Percentiles rank a stretch among this genome's conserved stretches.
Evolutionary conservation across 495 filamentous ascomycete species (phyloP).

Genomic region (Aspergillus hancockii): DNA sequence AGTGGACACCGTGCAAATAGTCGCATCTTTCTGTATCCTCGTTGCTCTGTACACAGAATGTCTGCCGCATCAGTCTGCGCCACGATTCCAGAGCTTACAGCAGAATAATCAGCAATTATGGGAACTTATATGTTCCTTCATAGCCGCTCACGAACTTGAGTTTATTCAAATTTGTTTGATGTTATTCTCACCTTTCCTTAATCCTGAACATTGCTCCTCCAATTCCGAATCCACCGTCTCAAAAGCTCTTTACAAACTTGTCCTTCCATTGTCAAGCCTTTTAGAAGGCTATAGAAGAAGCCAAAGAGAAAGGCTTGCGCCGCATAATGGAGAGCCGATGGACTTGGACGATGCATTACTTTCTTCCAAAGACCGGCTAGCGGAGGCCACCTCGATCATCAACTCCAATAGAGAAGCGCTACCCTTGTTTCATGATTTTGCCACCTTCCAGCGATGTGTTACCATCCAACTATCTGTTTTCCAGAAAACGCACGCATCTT

Average conservation of each 20-base stretch:
- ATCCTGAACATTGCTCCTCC: conserved; percentile 22
- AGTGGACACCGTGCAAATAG: conserved; percentile 47
- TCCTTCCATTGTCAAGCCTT: conserved; percentile 32
- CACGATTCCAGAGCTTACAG: conserved; percentile 30
- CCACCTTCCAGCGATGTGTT: conserved; percentile 39
- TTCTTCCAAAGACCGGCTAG: conserved; percentile 49
- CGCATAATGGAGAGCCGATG: conserved; percentile 60
- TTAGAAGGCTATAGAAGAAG: conserved; percentile 45
- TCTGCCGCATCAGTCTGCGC: conserved; percentile 31
- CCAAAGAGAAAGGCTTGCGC: conserved; percentile 21
- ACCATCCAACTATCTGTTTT: conserved; percentile 40
- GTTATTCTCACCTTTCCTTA: conserved; percentile 34
- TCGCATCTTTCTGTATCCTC: conserved; percentile 46
- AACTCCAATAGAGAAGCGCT: conserved; percentile 31
- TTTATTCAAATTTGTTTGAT: conserved; percentile 38
- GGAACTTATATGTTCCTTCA: conserved; percentile 36
- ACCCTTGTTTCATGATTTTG: conserved; percentile 29
- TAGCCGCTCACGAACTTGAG: conserved; percentile 27
- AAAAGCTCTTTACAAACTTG: conserved; percentile 25
- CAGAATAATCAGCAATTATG: conserved; percentile 36
- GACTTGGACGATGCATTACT: conserved; percentile 76
- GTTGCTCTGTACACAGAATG: conserved; percentile 35
- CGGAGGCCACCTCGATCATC: conserved; percentile 26
- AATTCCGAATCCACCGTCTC: conserved; percentile 18
- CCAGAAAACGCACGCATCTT: conserved; percentile 27